These are phyloP conservation scores for Heliamphora pulchella DNA, from an alignment of 179 eudicot genomes.

Conservation along the genomic window DNA sequence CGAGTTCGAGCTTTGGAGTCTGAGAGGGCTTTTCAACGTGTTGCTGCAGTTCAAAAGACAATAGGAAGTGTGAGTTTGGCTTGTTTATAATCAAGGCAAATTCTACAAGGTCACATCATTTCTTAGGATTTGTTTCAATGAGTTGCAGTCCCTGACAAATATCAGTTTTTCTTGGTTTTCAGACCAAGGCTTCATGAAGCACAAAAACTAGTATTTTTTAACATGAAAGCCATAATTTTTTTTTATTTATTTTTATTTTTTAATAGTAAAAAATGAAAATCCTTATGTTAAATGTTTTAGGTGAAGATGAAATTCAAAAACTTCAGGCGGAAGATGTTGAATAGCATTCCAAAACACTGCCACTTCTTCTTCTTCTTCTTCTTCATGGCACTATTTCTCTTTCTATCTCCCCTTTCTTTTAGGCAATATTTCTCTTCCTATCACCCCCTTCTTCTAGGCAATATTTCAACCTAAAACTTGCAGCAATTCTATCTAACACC, in stretches of 20 bases:
- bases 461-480: neutral
- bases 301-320: too few relatives aligned
- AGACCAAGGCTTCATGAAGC: neutral
- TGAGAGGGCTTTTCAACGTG: constrained; percentile 95
- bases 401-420: neutral
- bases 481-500: neutral
- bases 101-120: neutral
- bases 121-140: neutral
- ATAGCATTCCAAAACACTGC: neutral
- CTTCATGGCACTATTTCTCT: neutral
- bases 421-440: neutral
- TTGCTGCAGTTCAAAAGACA: constrained; percentile 88
- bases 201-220: neutral
- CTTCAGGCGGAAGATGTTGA: neutral
- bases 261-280: too few relatives aligned
- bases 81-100: neutral
- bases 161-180: neutral
- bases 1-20: constrained; percentile 93
- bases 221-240: neutral
- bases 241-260: neutral
- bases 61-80: constrained; percentile 76
- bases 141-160: neutral
- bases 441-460: neutral
- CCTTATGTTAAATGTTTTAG: too few relatives aligned
- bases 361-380: too few relatives aligned